Conservation (phyloP, 225 moss, liverwort and hornwort species). For the Takakia lepidozioides region DNA sequence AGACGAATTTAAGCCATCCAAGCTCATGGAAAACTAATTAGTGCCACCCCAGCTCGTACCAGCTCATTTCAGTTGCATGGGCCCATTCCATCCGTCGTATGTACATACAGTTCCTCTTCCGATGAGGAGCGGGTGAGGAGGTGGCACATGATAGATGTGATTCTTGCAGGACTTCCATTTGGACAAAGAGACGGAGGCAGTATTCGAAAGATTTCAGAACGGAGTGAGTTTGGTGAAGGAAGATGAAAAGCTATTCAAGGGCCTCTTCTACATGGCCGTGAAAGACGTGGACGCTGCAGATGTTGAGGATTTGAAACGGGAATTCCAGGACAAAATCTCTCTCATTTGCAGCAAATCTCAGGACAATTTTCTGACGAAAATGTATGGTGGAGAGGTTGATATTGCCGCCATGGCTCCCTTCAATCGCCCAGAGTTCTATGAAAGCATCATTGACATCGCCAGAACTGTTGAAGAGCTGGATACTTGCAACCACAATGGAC, state of each 20-base stretch:
- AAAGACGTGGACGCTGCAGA: constrained; percentile 56
- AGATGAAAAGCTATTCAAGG: constrained; percentile 42
- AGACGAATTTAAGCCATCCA: too few species aligned
- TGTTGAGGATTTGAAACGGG: constrained; percentile 48
- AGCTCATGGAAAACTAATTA: too few species aligned
- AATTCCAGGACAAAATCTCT: constrained; percentile 38
- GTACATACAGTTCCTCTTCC: too few species aligned
- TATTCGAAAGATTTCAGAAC: constrained; percentile 34
- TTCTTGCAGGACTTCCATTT: constrained; percentile 34
- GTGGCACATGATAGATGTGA: too few species aligned
- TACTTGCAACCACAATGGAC: constrained; percentile 17
- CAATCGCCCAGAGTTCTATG: constrained; percentile 37
- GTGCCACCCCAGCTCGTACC: too few species aligned
- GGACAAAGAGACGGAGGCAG: constrained; percentile 37
- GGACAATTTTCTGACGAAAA: constrained; percentile 53
- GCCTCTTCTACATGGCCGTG: constrained; percentile 56
- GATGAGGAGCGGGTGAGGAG: too few species aligned
- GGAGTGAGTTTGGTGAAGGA: constrained; percentile 25
- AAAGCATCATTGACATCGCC: constrained; percentile 44
- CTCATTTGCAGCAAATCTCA: constrained; percentile 35
- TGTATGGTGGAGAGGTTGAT: constrained; percentile 50
- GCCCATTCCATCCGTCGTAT: too few species aligned
- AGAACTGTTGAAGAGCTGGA: constrained; percentile 14
- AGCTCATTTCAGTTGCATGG: not conserved
- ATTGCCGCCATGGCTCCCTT: constrained; percentile 59